Conservation (phyloP, 2,329 filamentous ascomycete genomes). For the Shiraia bambusicola region DNA sequence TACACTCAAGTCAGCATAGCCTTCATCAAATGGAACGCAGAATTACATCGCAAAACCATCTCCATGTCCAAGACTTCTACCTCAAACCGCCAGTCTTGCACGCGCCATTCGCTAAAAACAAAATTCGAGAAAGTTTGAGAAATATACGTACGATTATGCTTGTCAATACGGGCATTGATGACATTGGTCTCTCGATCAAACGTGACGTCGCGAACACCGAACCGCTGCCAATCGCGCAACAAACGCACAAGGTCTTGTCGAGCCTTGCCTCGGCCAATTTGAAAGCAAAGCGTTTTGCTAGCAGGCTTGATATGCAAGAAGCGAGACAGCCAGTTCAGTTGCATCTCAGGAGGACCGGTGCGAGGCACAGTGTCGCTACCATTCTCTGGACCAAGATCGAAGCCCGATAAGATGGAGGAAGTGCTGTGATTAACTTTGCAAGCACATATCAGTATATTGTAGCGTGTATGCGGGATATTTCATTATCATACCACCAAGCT, state of each 20-base stretch:
- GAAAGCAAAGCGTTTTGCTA: conserved; percentile 72
- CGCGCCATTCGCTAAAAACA: conserved; percentile 18
- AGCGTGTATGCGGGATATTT: background rate
- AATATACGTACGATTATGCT: conserved; percentile 70
- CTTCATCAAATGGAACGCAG: conserved; percentile 3
- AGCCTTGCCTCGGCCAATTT: conserved; percentile 68
- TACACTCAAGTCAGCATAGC: conserved; percentile 12
- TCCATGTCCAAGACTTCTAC: conserved; percentile 19
- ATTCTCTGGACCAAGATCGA: conserved; percentile 38
- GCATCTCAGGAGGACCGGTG: conserved; percentile 49
- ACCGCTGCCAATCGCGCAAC: conserved; percentile 75
- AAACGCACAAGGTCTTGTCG: conserved; percentile 75
- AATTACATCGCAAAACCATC: conserved; percentile 21
- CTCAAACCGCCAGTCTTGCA: conserved; percentile 17
- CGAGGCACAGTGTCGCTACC: conserved; percentile 52
- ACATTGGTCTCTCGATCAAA: conserved; percentile 78
- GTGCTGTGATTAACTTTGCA: conserved; percentile 30
- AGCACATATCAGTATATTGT: conserved; percentile 9
- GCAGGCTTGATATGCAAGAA: conserved; percentile 89
- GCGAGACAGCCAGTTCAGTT: conserved; percentile 77
- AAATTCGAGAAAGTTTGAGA: conserved; percentile 7
- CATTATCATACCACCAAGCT: conserved; percentile 41
- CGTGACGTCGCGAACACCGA: conserved; percentile 77
- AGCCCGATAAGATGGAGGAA: conserved; percentile 33
- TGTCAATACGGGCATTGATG: conserved; percentile 75